Evolutionary conservation across 331 rosid genomes (phyloP), one percentile per base, ranked within the genome.

Genomic region (Spiraea crenata): DNA sequence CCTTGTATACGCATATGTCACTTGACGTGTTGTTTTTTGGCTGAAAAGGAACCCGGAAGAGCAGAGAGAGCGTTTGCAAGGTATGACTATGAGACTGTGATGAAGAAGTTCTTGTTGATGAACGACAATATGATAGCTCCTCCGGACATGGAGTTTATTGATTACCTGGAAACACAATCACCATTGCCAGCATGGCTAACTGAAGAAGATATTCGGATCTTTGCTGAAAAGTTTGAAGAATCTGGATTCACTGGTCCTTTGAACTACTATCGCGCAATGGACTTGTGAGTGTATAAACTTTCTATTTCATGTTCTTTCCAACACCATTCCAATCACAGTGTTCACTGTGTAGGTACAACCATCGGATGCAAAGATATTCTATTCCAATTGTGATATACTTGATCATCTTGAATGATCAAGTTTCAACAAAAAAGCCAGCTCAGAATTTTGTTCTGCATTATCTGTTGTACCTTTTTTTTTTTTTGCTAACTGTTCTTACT

Each of bases 171-270:
- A 67, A 88, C 92, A 7, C 87, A 90, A 11, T 79, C 87, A 2
- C 19, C 65, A 40, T 54, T 88, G 81, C 96, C 95, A 4, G 66
- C 96, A 63, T 89, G 90, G 92, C 85, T 87, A 57, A 84, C 89
- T 5, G 92, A 89, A 49, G 92, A 89, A 70, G 98, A 89, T 34
- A 86, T 87, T 65, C 76, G 11, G 58, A 88, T 85, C 64, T 85
- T 73, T 63, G 89, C 97, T 8, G 96, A 92, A 63, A 85, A 84
- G 54, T 89, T 84, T 57, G 89, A 84, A 69, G 96, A 89, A 72
- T 85, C 93, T 49, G 92, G 98, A 69, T 92, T 92, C 78, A 87
- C 92, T 10, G 92, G 96, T 46, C 84, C 95, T 19, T 77, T 91
- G 75, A 92, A 91, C 81, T 85, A 87, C 72, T 92, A 86, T 70